phyloP scores from a whole-genome alignment of 2,329 filamentous ascomycete species.

The Hymenoscyphus occultus region DNA sequence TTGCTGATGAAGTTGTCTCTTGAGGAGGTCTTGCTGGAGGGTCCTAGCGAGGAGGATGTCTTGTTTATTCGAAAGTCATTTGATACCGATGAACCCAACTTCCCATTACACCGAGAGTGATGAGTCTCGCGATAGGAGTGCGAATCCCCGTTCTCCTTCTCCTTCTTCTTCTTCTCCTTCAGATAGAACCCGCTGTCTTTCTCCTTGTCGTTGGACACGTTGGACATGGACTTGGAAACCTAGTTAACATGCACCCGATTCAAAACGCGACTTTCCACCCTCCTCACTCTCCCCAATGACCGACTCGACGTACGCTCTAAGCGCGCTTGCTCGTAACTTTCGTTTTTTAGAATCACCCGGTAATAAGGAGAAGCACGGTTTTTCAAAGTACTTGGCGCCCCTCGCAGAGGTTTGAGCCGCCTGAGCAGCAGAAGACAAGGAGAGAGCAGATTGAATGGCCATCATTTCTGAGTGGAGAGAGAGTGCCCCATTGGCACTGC shows the following conservation, averaged over 20 bases:
- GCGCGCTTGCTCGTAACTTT: conserved; percentile 42
- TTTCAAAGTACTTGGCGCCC: conserved; percentile 44
- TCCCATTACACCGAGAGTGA: conserved; percentile 25
- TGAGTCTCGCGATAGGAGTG: conserved; percentile 30
- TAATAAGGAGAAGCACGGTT: conserved; percentile 48
- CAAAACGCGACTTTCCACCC: conserved; percentile 43
- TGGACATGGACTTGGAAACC: conserved; percentile 24
- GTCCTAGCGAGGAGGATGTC: neutral
- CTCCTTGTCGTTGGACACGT: conserved; percentile 22
- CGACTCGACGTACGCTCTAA: conserved; percentile 45
- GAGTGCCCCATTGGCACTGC: conserved; percentile 43
- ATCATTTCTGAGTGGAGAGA: conserved; percentile 56
- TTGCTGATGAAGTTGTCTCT: conserved; percentile 7
- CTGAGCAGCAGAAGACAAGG: conserved; percentile 42
- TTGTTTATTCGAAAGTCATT: neutral
- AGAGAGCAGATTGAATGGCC: conserved; percentile 50
- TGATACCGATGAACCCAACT: conserved; percentile 17
- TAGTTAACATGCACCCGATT: conserved; percentile 44
- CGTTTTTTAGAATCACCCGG: conserved; percentile 46
- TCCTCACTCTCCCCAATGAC: conserved; percentile 13
- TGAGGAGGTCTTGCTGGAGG: neutral
- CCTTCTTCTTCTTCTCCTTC: conserved; percentile 32
- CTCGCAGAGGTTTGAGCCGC: conserved; percentile 36
- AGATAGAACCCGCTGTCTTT: conserved; percentile 28
- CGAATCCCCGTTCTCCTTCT: conserved; percentile 26